phyloP scores from a whole-genome alignment of 257 asterid genomes.

The Penstemon eatonii region DNA sequence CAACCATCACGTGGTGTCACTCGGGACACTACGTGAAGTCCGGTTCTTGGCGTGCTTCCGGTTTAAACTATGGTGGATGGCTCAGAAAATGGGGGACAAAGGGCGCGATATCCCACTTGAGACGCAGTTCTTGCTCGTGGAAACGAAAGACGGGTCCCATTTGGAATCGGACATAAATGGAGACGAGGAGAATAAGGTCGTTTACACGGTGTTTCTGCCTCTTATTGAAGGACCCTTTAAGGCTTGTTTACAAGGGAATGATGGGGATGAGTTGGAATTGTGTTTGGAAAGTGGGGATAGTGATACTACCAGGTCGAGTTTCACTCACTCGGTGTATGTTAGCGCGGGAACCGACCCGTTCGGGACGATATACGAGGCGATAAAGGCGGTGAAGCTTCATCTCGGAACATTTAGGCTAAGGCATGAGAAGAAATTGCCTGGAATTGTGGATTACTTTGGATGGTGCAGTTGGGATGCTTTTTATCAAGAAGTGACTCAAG shows the following conservation, averaged over 20 bases:
- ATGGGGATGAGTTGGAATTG: constrained; percentile 57
- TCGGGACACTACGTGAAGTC: constrained; percentile 52
- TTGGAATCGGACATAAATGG: constrained; percentile 47
- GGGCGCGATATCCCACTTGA: constrained; percentile 79
- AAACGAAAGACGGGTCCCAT: constrained; percentile 56
- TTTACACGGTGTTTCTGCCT: constrained; percentile 70
- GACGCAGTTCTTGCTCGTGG: constrained; percentile 70
- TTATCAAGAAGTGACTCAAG: constrained; percentile 79
- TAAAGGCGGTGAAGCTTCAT: constrained; percentile 55
- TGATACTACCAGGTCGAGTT: constrained; percentile 36
- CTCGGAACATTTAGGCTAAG: constrained; percentile 63
- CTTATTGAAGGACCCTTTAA: constrained; percentile 72
- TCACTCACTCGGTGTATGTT: constrained; percentile 60
- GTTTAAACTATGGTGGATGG: constrained; percentile 95
- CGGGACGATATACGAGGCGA: constrained; percentile 53
- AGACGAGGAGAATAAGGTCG: constrained; percentile 37
- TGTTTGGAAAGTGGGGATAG: constrained; percentile 76
- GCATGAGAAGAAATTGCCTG: constrained; percentile 72
- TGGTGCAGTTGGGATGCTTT: constrained; percentile 98
- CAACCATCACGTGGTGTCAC: constrained; percentile 43
- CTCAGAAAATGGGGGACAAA: constrained; percentile 78
- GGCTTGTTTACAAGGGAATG: constrained; percentile 76
- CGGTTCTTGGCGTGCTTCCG: constrained; percentile 79
- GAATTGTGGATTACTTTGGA: constrained; percentile 70
- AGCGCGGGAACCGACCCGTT: constrained; percentile 71